Evolutionary conservation across 208 protist genomes (phyloP).

Genomic region (Leishmania martiniquensis): DNA sequence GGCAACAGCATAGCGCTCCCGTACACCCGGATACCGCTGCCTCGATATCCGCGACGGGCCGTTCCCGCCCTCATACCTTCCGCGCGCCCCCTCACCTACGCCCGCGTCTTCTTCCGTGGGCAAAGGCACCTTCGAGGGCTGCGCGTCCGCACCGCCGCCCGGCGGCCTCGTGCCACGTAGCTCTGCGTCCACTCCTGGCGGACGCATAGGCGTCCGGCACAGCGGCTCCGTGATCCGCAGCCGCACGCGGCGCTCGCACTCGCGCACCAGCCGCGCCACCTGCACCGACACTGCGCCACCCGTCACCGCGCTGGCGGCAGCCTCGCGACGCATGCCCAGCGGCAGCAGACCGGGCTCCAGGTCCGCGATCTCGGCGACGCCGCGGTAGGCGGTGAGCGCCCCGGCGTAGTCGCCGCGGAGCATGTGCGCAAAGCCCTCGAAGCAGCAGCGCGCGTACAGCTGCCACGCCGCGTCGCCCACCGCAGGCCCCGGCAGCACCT

Average conservation of each 20-base stretch:
- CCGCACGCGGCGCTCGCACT: constrained; percentile 10
- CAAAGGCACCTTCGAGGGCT: no score
- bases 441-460: constrained; percentile 21
- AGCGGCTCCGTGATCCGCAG: not conserved
- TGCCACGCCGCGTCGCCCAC: constrained; percentile 27
- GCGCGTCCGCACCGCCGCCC: not conserved
- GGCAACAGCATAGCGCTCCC: not conserved
- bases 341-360: constrained; percentile 23
- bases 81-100: no score
- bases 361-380: constrained; percentile 20
- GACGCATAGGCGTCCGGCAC: not conserved
- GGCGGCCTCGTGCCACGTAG: not conserved
- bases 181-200: constrained; percentile 11
- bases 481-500: constrained; percentile 21
- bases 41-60: not conserved
- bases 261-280: constrained; percentile 25
- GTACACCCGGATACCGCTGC: not conserved
- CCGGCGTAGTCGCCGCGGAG: constrained; percentile 37
- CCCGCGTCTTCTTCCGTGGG: not conserved
- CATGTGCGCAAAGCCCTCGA: constrained; percentile 43
- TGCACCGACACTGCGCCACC: constrained; percentile 17
- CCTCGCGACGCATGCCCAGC: constrained; percentile 17
- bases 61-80: not conserved
- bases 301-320: constrained; percentile 7
- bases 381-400: constrained; percentile 32